Conservation (phyloP, 2,329 filamentous ascomycete species). For the Davidsoniella australis region DNA sequence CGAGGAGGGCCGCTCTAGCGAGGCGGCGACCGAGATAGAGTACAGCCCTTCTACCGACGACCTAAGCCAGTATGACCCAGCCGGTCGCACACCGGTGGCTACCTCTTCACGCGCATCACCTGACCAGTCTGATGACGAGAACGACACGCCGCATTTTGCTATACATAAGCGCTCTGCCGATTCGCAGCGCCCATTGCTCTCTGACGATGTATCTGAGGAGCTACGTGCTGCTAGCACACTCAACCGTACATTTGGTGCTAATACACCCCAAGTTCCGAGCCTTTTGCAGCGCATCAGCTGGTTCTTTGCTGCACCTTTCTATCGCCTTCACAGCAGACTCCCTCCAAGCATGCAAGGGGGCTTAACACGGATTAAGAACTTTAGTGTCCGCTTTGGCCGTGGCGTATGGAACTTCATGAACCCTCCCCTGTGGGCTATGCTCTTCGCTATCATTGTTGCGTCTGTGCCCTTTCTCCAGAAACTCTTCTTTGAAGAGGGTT, state of each 20-base stretch:
- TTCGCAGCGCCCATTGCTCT: conserved; percentile 6
- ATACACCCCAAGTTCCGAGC: not conserved
- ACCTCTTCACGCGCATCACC: conserved; percentile 33
- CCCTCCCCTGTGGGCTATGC: conserved; percentile 93
- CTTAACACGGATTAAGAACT: not conserved
- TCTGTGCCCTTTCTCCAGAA: conserved; percentile 68
- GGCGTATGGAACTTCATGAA: conserved; percentile 95
- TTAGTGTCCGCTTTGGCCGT: conserved; percentile 28
- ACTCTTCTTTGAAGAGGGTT: conserved; percentile 75
- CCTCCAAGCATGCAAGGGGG: not conserved
- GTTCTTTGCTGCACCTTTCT: not conserved
- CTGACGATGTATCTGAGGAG: not conserved
- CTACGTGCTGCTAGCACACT: not conserved
- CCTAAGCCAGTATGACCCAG: conserved; percentile 34
- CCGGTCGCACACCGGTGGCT: conserved; percentile 36
- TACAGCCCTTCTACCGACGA: conserved; percentile 20
- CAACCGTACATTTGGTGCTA: conserved; percentile 1
- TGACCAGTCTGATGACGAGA: conserved; percentile 31
- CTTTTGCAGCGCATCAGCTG: not conserved
- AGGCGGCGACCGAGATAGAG: conserved; percentile 35
- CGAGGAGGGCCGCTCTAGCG: conserved; percentile 20
- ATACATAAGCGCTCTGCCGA: conserved; percentile 6
- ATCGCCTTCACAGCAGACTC: not conserved
- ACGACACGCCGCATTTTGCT: conserved; percentile 13
- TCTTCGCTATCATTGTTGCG: conserved; percentile 76